Evolutionary conservation across 2,329 filamentous ascomycete species (phyloP), one percentile per base, ranked within the genome.

Genomic region (Fusarium compactum): DNA sequence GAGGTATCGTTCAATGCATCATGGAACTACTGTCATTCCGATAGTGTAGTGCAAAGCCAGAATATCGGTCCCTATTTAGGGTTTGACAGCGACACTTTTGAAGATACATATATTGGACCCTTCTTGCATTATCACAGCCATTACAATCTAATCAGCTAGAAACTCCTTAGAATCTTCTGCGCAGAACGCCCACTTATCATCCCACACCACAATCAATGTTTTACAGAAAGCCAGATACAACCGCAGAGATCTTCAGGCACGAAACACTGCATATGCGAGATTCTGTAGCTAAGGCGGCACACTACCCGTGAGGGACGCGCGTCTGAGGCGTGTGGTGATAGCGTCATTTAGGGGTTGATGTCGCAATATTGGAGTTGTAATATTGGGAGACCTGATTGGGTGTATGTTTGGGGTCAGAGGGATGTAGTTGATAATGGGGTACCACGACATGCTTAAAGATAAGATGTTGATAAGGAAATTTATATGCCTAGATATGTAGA

Each of bases 181-280:
- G 5, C n/a, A 38, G 6, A 43, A 29, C 30, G 25, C 27, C 30
- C 27, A 10, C 5, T 43, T 54, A 38, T 5, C 43, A 44, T 9
- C 1, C 24, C 41, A 41, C 38, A 34, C 40, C 20, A 10, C 10
- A 6, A 18, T 22, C 15, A 3, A 15, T 18, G 24, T 10, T 50
- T 20, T 3, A 27, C 22, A 25, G 32, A 43, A 20, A 57, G 38
- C 34, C 30, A 29, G 46, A 8, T 11, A 52, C 15, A 16, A 20
- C 8, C 8, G 18, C 16, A 30, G n/a, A 50, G 47, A 66, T 66
- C 47, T 30, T 32, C 38, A 51, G 45, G 38, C 4, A 22, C 27
- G 18, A 9, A 25, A 22, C 2, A 4, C 45, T 41, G 44, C 62
- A 66, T 50, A 66, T 66, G 62, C 47, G 3, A 66, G 63, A 67